These are phyloP conservation scores for Davidsoniella neocaledoniae DNA, from an alignment of 2,329 filamentous ascomycete genomes.

Conservation along the genomic window DNA sequence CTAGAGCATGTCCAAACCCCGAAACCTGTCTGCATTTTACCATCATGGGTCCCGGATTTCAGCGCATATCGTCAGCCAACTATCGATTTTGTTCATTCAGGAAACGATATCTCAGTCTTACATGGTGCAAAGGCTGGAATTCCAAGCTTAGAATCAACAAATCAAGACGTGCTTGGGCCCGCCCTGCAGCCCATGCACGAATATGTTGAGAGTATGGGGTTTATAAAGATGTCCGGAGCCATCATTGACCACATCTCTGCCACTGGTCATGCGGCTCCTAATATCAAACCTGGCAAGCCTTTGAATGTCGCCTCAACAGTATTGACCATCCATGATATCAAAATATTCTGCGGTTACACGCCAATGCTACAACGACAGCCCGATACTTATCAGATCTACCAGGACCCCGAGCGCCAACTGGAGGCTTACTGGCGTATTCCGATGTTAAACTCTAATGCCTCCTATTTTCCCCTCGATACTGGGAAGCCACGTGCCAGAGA, in stretches of 20 bases:
- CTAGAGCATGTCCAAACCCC: conserved; percentile 6
- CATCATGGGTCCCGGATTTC: conserved; percentile 8
- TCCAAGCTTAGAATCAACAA: neutral
- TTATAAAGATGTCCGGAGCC: conserved; percentile 4
- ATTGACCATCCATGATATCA: neutral
- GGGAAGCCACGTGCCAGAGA: neutral
- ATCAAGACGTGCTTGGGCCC: conserved; percentile 1
- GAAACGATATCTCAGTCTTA: neutral
- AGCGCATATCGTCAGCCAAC: conserved; percentile 1
- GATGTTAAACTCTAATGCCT: neutral
- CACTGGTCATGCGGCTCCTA: neutral
- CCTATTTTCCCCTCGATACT: neutral
- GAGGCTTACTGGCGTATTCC: neutral
- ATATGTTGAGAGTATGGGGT: neutral
- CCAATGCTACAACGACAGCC: conserved; percentile 3
- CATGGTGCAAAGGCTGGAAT: neutral
- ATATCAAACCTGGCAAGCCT: neutral
- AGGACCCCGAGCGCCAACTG: neutral
- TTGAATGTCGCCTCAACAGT: neutral
- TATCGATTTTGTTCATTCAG: neutral
- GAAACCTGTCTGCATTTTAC: neutral
- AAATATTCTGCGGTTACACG: conserved; percentile 1
- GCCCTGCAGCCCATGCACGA: neutral
- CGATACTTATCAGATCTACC: conserved; percentile 3
- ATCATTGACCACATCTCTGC: conserved; percentile 1